phyloP scores from a whole-genome alignment of 768 basidiomycete genomes.

The Phlebiopsis flavidoalba region DNA sequence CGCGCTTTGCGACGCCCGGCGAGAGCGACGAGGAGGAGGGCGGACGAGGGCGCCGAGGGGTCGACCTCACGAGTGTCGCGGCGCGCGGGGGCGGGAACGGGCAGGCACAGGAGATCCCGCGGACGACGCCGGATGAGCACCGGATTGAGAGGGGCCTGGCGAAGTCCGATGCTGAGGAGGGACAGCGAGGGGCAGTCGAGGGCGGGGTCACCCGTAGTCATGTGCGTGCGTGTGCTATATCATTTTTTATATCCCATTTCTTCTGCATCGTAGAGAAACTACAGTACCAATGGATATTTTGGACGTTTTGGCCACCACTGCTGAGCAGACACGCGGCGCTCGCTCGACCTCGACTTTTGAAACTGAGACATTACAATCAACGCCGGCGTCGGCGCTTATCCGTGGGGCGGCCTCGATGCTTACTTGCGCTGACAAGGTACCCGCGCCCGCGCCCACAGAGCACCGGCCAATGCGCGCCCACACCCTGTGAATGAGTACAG shows the following conservation, averaged over 20 bases:
- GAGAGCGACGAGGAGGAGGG: slow-evolving; percentile 36
- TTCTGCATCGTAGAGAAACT: not conserved
- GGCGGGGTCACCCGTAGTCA: not conserved
- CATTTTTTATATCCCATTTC: not conserved
- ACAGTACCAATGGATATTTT: not conserved
- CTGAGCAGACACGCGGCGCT: too few relatives aligned
- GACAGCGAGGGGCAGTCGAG: slow-evolving; percentile 25
- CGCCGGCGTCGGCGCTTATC: too few relatives aligned
- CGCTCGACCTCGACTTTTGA: too few relatives aligned
- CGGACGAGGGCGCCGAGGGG: slow-evolving; percentile 19
- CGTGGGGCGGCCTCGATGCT: too few relatives aligned
- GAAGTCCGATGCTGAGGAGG: slow-evolving; percentile 56
- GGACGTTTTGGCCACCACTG: not conserved
- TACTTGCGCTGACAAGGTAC: too few relatives aligned
- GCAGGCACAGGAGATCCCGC: slow-evolving; percentile 41
- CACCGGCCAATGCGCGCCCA: too few relatives aligned
- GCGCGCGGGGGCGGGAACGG: slow-evolving; percentile 20
- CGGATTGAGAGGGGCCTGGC: slow-evolving; percentile 58
- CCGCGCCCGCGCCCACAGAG: too few relatives aligned
- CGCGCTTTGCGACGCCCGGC: slow-evolving; percentile 26
- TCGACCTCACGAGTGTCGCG: slow-evolving; percentile 19
- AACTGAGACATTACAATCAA: too few relatives aligned
- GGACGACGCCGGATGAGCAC: slow-evolving; percentile 38
- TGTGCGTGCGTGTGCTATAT: not conserved
- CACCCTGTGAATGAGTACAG: too few relatives aligned